Base-by-base conservation (phyloP, 495 filamentous ascomycete genomes). In the Halenospora varia region DNA sequence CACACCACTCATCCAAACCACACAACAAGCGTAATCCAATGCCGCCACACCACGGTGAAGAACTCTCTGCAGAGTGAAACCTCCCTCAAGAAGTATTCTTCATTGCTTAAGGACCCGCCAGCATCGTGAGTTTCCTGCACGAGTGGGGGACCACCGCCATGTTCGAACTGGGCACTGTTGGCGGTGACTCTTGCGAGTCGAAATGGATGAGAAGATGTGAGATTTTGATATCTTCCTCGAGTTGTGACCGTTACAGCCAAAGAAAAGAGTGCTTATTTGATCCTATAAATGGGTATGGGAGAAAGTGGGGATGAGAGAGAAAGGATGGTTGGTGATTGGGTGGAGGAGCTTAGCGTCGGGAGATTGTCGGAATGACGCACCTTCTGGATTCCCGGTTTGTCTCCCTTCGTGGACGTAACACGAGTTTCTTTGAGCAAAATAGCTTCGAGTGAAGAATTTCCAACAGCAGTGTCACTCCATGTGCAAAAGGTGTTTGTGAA, bases 1-100 rank as follows among this genome's bases (percentile, higher is more conserved):
- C 55, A 62, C 48, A 53, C 50, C 18, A 47, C 13, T 11, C 51
- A 60, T 25, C 49, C 62, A 67, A 67, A 64, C 65, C 64, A 60
- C 55, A 51, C 65, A 60, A 60, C 61, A 49, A 61, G 55, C 61
- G 66, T 66, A 68, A 49, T 68, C 66, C 66, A 63, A 53, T 49
- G 26, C 62, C 66, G 66, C 66, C 66, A 68, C 60, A 64, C 58
- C 61, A 66, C 54, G 63, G 66, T 66, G 66, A 66, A 63, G 56
- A 64, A 24, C 52, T 64, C 66, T 63, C 60, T 68, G 66, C 66
- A 66, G 66, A 68, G 66, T 68, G 66, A 68, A 55, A 48, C 66
- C 66, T 68, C 66, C 66, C 66, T 68, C 57, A 60, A 63, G 66
- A 64, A 58, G 40, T 68, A 20, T 23, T 62, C 56, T 62, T 60